These are phyloP conservation scores for Scenedesmus sp. DNA, from an alignment of 163 green algal species.

Conservation along the genomic window DNA sequence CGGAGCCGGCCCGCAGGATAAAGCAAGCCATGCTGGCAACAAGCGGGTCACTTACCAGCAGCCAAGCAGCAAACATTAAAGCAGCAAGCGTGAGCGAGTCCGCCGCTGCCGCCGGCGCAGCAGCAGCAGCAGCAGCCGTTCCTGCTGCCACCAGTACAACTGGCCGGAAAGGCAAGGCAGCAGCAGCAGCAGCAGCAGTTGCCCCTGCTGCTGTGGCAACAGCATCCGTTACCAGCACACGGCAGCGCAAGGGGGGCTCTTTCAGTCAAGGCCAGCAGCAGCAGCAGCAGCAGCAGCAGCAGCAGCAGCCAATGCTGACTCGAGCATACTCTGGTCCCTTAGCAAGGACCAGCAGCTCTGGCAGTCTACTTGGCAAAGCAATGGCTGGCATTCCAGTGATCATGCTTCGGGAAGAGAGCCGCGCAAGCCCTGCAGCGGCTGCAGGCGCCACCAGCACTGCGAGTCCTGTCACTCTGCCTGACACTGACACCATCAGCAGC, in stretches of 20 bases:
- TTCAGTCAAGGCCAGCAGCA: neutral
- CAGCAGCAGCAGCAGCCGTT: neutral
- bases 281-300: conserved; percentile 15
- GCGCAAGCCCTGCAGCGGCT: neutral
- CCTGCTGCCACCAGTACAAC: neutral
- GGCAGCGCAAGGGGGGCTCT: conserved; percentile 12
- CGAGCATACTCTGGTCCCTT: neutral
- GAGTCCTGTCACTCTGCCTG: neutral
- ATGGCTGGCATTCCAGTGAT: neutral
- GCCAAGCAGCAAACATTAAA: too few species aligned
- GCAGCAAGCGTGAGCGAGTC: neutral
- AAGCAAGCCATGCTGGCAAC: conserved; percentile 39
- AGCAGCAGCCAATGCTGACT: too few species aligned
- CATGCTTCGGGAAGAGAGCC: neutral
- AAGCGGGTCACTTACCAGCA: neutral
- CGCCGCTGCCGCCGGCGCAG: too few species aligned
- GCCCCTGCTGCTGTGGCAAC: neutral
- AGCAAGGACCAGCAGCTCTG: neutral
- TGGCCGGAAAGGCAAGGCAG: neutral
- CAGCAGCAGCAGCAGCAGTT: neutral
- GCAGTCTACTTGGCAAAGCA: neutral
- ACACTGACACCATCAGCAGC: neutral
- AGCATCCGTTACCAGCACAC: neutral
- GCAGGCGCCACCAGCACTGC: neutral
- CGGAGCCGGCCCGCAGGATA: conserved; percentile 23